Evolutionary conservation across 495 filamentous ascomycete genomes (phyloP), one percentile per base, ranked within the genome.

Genomic region (Penicillium cosmopolitanum): DNA sequence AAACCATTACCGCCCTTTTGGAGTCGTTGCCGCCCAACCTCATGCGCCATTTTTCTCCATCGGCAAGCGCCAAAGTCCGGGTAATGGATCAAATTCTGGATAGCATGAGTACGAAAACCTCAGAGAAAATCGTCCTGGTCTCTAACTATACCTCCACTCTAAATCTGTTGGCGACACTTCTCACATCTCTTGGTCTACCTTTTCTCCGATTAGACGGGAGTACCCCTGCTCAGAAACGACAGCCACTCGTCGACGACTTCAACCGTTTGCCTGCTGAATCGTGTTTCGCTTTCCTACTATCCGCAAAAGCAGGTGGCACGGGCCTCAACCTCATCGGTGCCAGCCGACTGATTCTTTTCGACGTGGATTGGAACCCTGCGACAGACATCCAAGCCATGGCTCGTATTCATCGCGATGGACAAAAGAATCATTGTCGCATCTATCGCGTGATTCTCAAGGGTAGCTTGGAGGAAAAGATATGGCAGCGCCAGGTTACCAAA

Each of bases 331-430:
- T 94, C 4, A 88, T 91, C 57, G 90, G 90, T 19, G 90, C 90
- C 4, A 89, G 86, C 19, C 80, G 90, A 11, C 82, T 94, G 1
- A 77, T 93, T 8, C 83, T 94, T 3, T 93, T 92, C 65, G 90
- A 94, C 62, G 82, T 90, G 6, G 90, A 93, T 71, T 94, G 90
- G 90, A 94, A 94, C 63, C 90, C 90, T 2, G 86, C 87, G 8
- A 92, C 88, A 3, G 90, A 94, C 63, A 76, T 88, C 18, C 90
- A 94, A 68, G 90, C 90, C n/a, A 93, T 94, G 90, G 90, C 90
- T 2, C 84, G 90, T 4, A 89, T 94, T 50, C 89, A 93, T 67
- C 81, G 90, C 31, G 89, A 92, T 61, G 90, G 90, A 15, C 90
- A 94, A 66, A 90, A 86, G 68, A 73, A 77, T 3, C 82, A 81